Evolutionary conservation across 805 yeast genomes (phyloP).

Genomic region (Schizosaccharomyces osmophilus): DNA sequence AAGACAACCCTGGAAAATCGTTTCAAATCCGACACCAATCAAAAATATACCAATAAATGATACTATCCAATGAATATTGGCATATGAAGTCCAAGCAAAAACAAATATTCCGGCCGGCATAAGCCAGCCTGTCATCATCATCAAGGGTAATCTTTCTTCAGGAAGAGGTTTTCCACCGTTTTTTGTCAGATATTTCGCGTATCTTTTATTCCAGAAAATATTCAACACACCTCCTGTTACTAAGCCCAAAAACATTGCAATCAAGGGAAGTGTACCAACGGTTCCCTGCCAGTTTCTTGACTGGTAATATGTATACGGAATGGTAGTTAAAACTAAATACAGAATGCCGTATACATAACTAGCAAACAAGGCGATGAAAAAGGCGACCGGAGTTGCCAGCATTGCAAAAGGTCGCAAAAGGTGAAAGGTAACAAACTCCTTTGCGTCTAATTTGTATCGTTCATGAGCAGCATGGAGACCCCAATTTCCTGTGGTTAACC

Average conservation of each 20-base stretch:
- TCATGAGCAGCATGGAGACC: constrained; percentile 61
- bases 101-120: no score
- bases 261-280: background rate
- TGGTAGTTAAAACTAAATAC: background rate
- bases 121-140: no score
- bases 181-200: background rate
- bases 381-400: no score
- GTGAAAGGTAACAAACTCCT: no score
- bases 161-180: constrained; percentile 16
- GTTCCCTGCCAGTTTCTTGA: background rate
- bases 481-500: constrained; percentile 57
- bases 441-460: constrained; percentile 27
- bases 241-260: background rate
- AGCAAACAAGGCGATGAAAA: no score
- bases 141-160: constrained; percentile 44
- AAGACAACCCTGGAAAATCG: constrained; percentile 42
- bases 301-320: background rate
- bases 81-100: no score
- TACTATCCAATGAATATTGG: constrained; percentile 46
- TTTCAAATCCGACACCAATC: constrained; percentile 42
- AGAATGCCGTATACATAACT: constrained; percentile 5
- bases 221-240: background rate
- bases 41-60: constrained; percentile 24
- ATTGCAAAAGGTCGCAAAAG: no score
- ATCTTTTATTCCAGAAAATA: background rate